Percentiles rank a stretch among this genome's conserved stretches.
phyloP scores from a whole-genome alignment of 495 filamentous ascomycete species.

The Sabuloglossum arenarium region DNA sequence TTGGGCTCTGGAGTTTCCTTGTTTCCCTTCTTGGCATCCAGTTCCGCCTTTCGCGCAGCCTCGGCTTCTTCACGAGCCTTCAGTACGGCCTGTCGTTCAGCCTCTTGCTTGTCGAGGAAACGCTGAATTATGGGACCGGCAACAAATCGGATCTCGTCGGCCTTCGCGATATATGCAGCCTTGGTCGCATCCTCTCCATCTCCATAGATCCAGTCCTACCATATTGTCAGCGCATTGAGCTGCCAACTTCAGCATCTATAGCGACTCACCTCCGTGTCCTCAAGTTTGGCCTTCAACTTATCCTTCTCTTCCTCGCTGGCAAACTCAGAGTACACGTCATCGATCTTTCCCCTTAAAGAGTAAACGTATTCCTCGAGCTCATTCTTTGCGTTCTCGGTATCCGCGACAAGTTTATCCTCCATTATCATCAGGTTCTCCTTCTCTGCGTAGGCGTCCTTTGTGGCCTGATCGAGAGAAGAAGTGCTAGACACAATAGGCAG shows the following conservation, averaged over 20 bases:
- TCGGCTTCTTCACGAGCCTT: constrained; percentile 54
- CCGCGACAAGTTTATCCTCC: constrained; percentile 95
- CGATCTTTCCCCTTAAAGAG: constrained; percentile 80
- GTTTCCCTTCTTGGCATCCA: constrained; percentile 57
- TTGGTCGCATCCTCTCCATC: constrained; percentile 93
- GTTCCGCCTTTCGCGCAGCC: constrained; percentile 19
- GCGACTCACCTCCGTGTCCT: constrained; percentile 54
- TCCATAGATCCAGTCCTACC: constrained; percentile 93
- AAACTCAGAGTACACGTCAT: constrained; percentile 73
- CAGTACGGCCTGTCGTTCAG: constrained; percentile 58
- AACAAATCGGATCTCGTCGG: constrained; percentile 83
- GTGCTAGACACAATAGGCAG: constrained; percentile 73
- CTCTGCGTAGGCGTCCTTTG: constrained; percentile 49
- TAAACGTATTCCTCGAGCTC: constrained; percentile 96
- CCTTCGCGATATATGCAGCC: constrained; percentile 78
- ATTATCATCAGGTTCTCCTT: constrained; percentile 79
- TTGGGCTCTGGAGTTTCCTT: constrained; percentile 25
- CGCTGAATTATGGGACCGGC: constrained; percentile 85
- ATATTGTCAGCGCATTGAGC: constrained; percentile 7
- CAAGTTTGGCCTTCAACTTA: constrained; percentile 61
- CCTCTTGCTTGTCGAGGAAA: constrained; percentile 84
- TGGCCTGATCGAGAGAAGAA: constrained; percentile 45
- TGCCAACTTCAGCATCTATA: constrained; percentile 3
- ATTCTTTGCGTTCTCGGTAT: constrained; percentile 99
- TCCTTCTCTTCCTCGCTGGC: constrained; percentile 83